Evolutionary conservation across 139 green algal genomes (phyloP), one percentile per base, ranked within the genome.

Genomic region (Coelastrella sp.): DNA sequence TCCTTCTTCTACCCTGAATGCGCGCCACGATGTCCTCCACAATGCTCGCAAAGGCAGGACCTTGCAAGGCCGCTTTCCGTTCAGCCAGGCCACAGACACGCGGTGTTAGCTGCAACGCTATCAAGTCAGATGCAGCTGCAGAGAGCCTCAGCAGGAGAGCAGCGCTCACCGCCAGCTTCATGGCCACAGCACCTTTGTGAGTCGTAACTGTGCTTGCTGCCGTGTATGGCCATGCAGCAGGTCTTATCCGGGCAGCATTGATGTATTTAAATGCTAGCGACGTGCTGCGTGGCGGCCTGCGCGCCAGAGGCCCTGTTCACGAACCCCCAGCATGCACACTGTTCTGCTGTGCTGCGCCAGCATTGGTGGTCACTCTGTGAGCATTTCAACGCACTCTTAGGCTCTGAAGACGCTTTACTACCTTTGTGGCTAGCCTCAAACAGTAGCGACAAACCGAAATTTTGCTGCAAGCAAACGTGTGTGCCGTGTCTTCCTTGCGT

Each of bases 91-190:
- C 82, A 56, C 82, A 87, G 7, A 10, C 64, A 32, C 82, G 82
- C 13, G 0, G 22, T 54, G 20, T 87, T 13, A 47, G 73, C 64
- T 87, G 82, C 82, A 65, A 87, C 17, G 17, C 16, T 20, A 16
- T 54, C 6, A 87, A 74, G 3, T 23, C 32, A 71, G 10, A 32
- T 71, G 78, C 14, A 54, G 65, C 58, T 32, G 32, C 64, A 17
- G 82, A 87, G 5, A 59, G 22, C 58, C 14, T 87, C 7, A 87
- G 22, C 82, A 68, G 82, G n/a, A 64, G 82, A 17, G 59, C 54
- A 32, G 82, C 82, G 47, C 19, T 87, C 64, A 78, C 82, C 13
- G 82, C 82, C 57, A 73, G 82, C 65, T 73, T 87, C 32, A 54
- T 87, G 82, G 82, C 82, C 54, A 87, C 54, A 22, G 82, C 32